These are phyloP conservation scores for Dothistroma pini DNA, from an alignment of 2,329 filamentous ascomycete species.

Conservation along the genomic window DNA sequence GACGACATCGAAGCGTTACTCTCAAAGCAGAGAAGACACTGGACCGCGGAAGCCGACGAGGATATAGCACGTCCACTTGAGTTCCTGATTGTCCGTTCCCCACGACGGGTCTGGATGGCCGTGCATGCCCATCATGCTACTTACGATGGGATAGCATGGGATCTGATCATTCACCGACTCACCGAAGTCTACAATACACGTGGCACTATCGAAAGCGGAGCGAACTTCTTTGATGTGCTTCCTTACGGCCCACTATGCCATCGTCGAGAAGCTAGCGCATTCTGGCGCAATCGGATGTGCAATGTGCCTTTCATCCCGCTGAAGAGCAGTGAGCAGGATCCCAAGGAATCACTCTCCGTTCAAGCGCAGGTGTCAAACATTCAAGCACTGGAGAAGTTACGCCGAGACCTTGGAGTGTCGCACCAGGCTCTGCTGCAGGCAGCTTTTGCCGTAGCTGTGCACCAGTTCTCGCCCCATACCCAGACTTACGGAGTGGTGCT, in stretches of 20 bases:
- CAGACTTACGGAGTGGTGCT: conserved; percentile 69
- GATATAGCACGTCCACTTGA: conserved; percentile 53
- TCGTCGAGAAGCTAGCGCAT: conserved; percentile 50
- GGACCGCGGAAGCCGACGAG: conserved; percentile 53
- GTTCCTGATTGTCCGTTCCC: conserved; percentile 42
- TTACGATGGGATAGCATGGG: conserved; percentile 80
- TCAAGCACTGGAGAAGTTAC: conserved; percentile 37
- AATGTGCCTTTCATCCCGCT: conserved; percentile 25
- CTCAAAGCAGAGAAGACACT: conserved; percentile 42
- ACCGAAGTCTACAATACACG: conserved; percentile 48
- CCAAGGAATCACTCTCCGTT: neutral
- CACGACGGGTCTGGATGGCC: conserved; percentile 43
- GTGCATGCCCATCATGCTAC: conserved; percentile 79
- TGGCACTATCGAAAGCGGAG: conserved; percentile 36
- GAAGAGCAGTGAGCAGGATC: neutral
- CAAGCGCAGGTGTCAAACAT: neutral
- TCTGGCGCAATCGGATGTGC: conserved; percentile 63
- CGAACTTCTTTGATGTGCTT: conserved; percentile 64
- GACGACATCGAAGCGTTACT: conserved; percentile 37
- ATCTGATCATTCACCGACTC: conserved; percentile 61
- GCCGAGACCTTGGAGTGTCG: conserved; percentile 64
- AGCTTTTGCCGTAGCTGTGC: conserved; percentile 64
- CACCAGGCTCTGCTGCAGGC: conserved; percentile 76
- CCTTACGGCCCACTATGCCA: conserved; percentile 63
- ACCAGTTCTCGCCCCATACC: conserved; percentile 46